Evolutionary conservation across 257 asterid species (phyloP).

Genomic region (Solanum sejunctum): DNA sequence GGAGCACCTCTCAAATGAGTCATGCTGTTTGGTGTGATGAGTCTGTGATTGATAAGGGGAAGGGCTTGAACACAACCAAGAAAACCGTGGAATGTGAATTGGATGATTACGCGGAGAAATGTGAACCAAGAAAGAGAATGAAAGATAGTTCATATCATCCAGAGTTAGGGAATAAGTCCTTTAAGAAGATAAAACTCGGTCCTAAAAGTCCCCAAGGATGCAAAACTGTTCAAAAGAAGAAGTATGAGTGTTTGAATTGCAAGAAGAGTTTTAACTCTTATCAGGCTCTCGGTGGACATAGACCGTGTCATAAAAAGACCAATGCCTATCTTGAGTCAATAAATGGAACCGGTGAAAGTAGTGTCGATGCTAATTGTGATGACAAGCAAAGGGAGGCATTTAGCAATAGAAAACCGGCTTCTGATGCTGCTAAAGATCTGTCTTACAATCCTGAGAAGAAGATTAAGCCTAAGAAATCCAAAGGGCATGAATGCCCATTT

Average conservation of each 20-base stretch:
- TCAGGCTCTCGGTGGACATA: constrained; percentile 95
- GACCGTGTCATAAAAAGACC: constrained; percentile 70
- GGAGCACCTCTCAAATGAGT: constrained; percentile 5
- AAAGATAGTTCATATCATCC: constrained; percentile 22
- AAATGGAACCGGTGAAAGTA: constrained; percentile 56
- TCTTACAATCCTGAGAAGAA: constrained; percentile 27
- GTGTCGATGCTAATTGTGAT: constrained; percentile 34
- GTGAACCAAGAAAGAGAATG: constrained; percentile 25
- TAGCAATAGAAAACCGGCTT: constrained; percentile 22
- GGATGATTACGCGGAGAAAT: constrained; percentile 11
- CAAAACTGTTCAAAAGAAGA: constrained; percentile 20
- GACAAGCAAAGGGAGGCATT: constrained; percentile 22
- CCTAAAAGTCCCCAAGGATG: constrained; percentile 19
- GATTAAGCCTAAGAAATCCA: constrained; percentile 36
- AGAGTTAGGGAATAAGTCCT: constrained; percentile 15
- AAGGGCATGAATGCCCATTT: constrained; percentile 65
- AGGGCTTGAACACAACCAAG: constrained; percentile 20
- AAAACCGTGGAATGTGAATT: constrained; percentile 9
- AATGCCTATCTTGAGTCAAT: constrained; percentile 26
- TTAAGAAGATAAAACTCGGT: constrained; percentile 14
- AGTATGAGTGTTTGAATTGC: constrained; percentile 80
- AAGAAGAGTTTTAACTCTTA: constrained; percentile 69
- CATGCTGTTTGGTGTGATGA: constrained; percentile 19
- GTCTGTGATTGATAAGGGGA: constrained; percentile 14
- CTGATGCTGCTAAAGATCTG: constrained; percentile 22